phyloP scores from a whole-genome alignment of 805 yeast species.

The Yarrowia phangngaensis region DNA sequence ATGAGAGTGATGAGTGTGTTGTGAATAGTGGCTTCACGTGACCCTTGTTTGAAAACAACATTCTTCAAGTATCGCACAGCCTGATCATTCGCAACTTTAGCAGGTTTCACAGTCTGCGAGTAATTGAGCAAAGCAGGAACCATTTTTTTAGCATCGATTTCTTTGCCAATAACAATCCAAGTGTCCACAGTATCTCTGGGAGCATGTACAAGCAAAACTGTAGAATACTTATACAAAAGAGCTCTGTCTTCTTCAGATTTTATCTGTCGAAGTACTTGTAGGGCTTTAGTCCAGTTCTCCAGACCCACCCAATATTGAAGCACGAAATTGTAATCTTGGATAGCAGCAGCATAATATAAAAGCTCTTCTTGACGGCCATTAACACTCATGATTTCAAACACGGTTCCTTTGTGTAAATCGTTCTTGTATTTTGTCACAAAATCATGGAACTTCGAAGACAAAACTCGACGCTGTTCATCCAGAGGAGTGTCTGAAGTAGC shows the following conservation, averaged over 20 bases:
- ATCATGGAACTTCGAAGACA: constrained; percentile 40
- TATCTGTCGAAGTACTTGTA: constrained; percentile 49
- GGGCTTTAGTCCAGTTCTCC: constrained; percentile 70
- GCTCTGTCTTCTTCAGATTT: constrained; percentile 47
- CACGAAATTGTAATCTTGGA: constrained; percentile 66
- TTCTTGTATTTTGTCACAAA: constrained; percentile 52
- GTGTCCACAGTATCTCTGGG: constrained; percentile 70
- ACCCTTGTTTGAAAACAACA: constrained; percentile 49
- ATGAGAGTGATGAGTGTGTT: constrained; percentile 68
- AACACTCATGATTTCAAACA: constrained; percentile 65
- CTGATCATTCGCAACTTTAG: constrained; percentile 50
- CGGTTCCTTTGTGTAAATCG: constrained; percentile 58
- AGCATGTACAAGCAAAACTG: constrained; percentile 60
- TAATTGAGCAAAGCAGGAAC: constrained; percentile 74
- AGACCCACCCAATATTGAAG: constrained; percentile 63
- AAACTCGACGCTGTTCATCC: constrained; percentile 34
- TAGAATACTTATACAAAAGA: constrained; percentile 63
- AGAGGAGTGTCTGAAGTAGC: constrained; percentile 35
- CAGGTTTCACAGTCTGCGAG: constrained; percentile 27
- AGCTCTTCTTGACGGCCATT: constrained; percentile 64
- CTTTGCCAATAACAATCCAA: constrained; percentile 58
- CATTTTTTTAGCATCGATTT: constrained; percentile 44
- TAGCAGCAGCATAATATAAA: constrained; percentile 60
- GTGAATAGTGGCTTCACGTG: constrained; percentile 51
- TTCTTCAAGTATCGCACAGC: constrained; percentile 58